Base-by-base conservation (phyloP, 306 rosid species). In the Comarum palustre region DNA sequence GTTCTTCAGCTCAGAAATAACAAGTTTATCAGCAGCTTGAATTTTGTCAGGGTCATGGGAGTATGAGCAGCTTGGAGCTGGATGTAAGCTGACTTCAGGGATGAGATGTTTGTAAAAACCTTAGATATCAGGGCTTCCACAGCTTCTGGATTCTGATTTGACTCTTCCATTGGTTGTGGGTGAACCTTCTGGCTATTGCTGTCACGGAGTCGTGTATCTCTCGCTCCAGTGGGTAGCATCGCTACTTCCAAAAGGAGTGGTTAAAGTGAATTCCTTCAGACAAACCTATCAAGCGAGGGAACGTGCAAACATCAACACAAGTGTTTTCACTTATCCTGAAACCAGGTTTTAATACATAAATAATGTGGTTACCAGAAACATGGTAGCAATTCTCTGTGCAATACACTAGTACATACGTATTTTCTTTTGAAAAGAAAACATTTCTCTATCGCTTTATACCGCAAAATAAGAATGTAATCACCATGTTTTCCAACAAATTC, bases 101-200 rank as follows among this genome's bases (percentile, higher is more conserved):
- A 83, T 15, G 99, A 95, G 62, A 95, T 80, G 79, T 95, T 95
- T 0, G 96, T 80, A 75, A 95, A 92, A 58, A 95, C 68, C 79
- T 89, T 86, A 58, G 99, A 86, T 74, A 95, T 76, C 78, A 95
- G 82, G 61, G 93, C 80, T 75, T 95, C 97, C 72, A 92, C 63
- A 13, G 97, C 96, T 88, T 92, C 99, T 11, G 96, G 96, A 76
- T 90, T 95, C 90, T 95, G 99, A 77, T 83, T 89, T 82, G 97
- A 90, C 81, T 95, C 99, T 85, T 90, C 99, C 96, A 92, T 90
- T 76, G 99, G 97, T 86, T 95, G 99, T 63, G 99, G 99, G 85
- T 95, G 97, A 81, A 95, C 96, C 83, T 92, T 95, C 85, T 91
- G 97, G 73, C 82, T 88, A 80, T 88, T 95, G 92, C 74, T 90